Percentiles rank a stretch among this genome's conserved stretches.
These are phyloP conservation scores for Thalia dealbata DNA, from an alignment of 176 grass and related monocot genomes.

Conservation along the genomic window DNA sequence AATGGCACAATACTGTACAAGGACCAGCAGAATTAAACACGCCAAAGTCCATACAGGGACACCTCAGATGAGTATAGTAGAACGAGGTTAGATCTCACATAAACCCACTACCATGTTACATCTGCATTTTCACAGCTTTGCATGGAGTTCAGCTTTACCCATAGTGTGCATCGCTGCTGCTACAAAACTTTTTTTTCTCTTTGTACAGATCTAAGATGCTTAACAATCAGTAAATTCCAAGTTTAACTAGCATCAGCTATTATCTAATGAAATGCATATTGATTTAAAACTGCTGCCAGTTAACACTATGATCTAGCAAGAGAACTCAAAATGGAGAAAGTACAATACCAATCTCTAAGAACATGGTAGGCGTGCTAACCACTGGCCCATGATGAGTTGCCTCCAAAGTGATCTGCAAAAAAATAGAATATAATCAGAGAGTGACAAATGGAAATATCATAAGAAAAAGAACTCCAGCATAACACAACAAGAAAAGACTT, in stretches of 20 bases:
- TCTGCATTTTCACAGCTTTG: not conserved
- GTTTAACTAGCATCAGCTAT: not conserved
- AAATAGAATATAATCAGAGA: not conserved
- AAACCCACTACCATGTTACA: not conserved
- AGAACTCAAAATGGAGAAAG: not conserved
- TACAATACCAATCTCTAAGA: slow-evolving; percentile 73
- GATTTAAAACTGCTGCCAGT: not conserved
- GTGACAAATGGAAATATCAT: not conserved
- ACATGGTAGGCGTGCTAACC: slow-evolving; percentile 70
- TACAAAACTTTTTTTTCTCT: not conserved
- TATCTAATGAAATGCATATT: not conserved
- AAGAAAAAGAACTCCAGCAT: not conserved
- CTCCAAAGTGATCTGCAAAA: slow-evolving; percentile 66
- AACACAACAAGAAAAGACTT: not conserved
- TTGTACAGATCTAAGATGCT: not conserved
- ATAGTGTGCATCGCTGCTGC: not conserved
- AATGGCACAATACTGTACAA: not conserved
- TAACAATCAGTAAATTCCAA: not conserved
- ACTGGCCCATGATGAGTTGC: slow-evolving; percentile 93
- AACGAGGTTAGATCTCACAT: not conserved
- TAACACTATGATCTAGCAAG: not conserved
- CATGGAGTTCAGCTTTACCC: not conserved
- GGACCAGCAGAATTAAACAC: not conserved
- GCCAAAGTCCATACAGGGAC: too few species aligned
- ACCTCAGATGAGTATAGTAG: not conserved